Conservation (phyloP, 345 rosid genomes). For the Cardamine chenopodiifolia region DNA sequence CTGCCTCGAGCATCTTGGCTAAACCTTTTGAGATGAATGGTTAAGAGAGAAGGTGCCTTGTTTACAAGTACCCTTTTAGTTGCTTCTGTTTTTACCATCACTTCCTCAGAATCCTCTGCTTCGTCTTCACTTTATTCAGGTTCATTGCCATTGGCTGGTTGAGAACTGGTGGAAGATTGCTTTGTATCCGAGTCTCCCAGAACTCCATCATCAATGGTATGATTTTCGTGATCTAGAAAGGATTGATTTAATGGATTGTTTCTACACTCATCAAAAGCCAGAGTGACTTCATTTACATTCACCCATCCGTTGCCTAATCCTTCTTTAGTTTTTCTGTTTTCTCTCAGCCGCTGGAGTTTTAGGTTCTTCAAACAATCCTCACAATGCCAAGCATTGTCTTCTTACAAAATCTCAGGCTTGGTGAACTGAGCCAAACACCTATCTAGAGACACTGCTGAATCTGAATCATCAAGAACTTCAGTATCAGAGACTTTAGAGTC, state of each 20-base stretch:
- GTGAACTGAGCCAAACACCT: conserved; percentile 83
- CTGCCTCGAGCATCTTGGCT: conserved; percentile 94
- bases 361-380: conserved; percentile 73
- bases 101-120: conserved; percentile 35
- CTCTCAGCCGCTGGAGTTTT: conserved; percentile 46
- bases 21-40: conserved; percentile 90
- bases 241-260: neutral
- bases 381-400: conserved; percentile 96
- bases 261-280: neutral
- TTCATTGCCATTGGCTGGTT: neutral
- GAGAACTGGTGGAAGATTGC: neutral
- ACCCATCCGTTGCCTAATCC: conserved; percentile 43
- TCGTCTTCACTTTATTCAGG: conserved; percentile 45
- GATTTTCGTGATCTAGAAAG: too few species aligned
- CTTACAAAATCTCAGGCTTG: conserved; percentile 77
- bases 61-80: conserved; percentile 74
- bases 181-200: neutral
- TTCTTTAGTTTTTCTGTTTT: conserved; percentile 46
- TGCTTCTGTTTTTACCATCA: conserved; percentile 78
- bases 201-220: neutral
- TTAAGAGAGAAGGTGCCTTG: conserved; percentile 76
- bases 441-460: conserved; percentile 83
- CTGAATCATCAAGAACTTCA: conserved; percentile 78
- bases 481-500: conserved; percentile 96
- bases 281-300: neutral